Evolutionary conservation across 83 land plant species (phyloP).

Genomic region (Picea mariana): DNA sequence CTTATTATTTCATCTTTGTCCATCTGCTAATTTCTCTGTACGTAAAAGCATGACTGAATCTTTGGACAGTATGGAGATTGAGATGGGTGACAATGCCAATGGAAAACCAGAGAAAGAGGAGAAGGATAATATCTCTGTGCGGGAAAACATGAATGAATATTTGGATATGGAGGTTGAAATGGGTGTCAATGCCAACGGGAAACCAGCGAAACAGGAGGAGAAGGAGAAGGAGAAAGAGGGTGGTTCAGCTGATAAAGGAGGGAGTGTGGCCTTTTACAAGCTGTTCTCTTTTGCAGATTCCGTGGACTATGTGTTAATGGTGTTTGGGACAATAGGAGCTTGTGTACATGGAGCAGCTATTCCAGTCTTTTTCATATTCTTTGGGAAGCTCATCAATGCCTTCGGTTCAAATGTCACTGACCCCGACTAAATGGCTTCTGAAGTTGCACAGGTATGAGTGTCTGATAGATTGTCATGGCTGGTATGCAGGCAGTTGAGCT

Average conservation of each 20-base stretch:
- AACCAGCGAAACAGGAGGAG: background rate
- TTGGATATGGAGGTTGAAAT: background rate
- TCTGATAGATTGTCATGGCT: slow-evolving; percentile 22
- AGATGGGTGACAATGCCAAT: background rate
- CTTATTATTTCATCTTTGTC: too few species aligned
- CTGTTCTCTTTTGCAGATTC: slow-evolving; percentile 64
- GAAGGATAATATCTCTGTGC: background rate
- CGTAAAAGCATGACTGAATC: slow-evolving; percentile 9
- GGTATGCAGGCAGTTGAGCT: background rate
- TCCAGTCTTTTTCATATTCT: slow-evolving; percentile 75
- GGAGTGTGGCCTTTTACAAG: slow-evolving; percentile 23
- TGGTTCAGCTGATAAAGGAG: background rate
- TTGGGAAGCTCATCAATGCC: slow-evolving; percentile 71
- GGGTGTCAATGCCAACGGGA: background rate
- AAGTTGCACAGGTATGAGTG: slow-evolving; percentile 33
- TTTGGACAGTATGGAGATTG: background rate
- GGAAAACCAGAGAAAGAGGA: background rate
- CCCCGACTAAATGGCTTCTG: slow-evolving; percentile 24
- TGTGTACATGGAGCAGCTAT: slow-evolving; percentile 72
- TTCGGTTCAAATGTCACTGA: slow-evolving; percentile 43
- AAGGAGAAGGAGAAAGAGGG: background rate
- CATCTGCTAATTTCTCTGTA: background rate
- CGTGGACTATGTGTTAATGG: slow-evolving; percentile 52
- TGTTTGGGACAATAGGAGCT: slow-evolving; percentile 66
- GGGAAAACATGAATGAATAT: slow-evolving; percentile 8